phyloP scores from a whole-genome alignment of 23 red algal species.

The Gracilaria gracilis region DNA sequence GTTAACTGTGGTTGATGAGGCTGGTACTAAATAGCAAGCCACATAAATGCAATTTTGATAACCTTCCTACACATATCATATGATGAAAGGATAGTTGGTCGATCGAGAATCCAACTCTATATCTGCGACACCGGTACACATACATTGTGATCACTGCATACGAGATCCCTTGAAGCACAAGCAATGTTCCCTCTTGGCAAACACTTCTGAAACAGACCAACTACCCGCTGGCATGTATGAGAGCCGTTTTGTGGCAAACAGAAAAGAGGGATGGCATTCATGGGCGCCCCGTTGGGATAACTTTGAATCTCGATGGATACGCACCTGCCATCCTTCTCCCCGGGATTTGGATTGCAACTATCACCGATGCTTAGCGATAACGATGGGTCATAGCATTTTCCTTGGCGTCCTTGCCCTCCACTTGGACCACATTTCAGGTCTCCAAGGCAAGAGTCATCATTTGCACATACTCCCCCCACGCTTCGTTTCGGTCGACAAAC shows the following conservation, averaged over 20 bases:
- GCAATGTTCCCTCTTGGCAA: background rate
- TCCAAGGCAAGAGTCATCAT: slow-evolving; percentile 5
- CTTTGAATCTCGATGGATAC: background rate
- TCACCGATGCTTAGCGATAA: background rate
- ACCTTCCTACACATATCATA: too few relatives aligned
- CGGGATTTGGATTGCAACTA: background rate
- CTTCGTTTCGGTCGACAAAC: slow-evolving; percentile 20
- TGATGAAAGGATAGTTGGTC: too few relatives aligned
- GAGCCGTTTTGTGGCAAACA: slow-evolving; percentile 28
- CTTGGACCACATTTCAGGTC: background rate
- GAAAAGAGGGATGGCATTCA: background rate
- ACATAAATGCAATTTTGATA: too few relatives aligned
- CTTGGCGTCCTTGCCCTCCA: background rate
- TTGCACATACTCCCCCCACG: background rate
- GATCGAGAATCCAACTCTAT: background rate
- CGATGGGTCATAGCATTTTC: slow-evolving; percentile 20
- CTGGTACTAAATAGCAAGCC: too few relatives aligned
- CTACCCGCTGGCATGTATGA: background rate
- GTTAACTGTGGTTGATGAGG: too few relatives aligned
- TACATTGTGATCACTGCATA: slow-evolving; percentile 7
- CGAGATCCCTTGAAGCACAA: background rate
- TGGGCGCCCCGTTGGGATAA: background rate
- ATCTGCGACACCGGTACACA: slow-evolving; percentile 6
- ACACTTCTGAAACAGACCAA: slow-evolving; percentile 18
- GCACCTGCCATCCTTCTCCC: background rate